Conservation (phyloP, 140 eudicot species). For the Oenanthe javanica region DNA sequence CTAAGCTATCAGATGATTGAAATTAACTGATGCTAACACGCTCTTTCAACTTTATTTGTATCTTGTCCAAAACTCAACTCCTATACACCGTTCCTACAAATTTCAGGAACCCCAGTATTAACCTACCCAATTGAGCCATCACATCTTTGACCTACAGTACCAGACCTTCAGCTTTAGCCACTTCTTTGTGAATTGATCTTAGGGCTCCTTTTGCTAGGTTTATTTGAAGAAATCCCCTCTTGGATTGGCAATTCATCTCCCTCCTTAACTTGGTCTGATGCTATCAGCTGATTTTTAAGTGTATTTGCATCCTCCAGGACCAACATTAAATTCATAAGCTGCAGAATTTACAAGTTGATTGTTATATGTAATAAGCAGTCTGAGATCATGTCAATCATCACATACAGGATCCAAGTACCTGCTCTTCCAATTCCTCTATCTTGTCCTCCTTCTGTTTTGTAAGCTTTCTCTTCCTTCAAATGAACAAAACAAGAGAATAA, state of each 20-base stretch:
- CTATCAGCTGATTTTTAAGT: neutral
- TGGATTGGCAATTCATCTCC: conserved; percentile 2
- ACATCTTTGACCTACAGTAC: neutral
- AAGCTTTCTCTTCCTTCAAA: conserved; percentile 58
- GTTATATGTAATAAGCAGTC: neutral
- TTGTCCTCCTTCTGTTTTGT: conserved; percentile 44
- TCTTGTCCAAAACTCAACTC: too few relatives aligned
- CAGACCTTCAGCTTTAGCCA: neutral
- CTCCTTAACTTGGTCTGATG: conserved; percentile 22
- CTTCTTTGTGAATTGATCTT: neutral
- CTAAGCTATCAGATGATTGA: neutral
- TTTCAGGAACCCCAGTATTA: neutral
- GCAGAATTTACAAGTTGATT: conserved; percentile 17
- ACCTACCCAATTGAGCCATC: neutral
- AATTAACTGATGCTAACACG: neutral
- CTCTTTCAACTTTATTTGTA: too few relatives aligned
- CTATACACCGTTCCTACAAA: too few relatives aligned
- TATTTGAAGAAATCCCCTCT: conserved; percentile 16
- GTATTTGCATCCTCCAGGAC: conserved; percentile 40
- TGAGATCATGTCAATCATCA: neutral
- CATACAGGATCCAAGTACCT: conserved; percentile 36
- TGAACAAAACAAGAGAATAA: neutral
- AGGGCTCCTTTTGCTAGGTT: neutral
- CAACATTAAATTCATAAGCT: conserved; percentile 60
- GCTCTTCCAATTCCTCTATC: conserved; percentile 76